Evolutionary conservation across 129 eudicot genomes (phyloP).

Genomic region (Kitagawia praeruptora): DNA sequence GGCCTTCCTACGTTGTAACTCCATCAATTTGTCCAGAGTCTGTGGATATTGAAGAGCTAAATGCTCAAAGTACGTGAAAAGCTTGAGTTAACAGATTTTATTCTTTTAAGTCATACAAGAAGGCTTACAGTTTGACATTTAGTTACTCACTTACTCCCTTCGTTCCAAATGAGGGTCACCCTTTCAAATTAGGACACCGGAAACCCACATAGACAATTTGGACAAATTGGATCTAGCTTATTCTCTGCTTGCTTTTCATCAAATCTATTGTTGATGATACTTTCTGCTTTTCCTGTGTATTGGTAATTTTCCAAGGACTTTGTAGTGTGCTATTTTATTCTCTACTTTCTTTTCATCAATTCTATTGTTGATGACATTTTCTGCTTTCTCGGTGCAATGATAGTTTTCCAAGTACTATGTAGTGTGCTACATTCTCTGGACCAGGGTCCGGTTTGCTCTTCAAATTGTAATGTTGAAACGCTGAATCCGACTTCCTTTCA

Average conservation of each 20-base stretch:
- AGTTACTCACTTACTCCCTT: too few species aligned
- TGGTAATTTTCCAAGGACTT: constrained; percentile 70
- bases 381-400: too few species aligned
- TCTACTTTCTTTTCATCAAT: too few species aligned
- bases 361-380: too few species aligned
- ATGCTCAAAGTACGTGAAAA: constrained; percentile 43
- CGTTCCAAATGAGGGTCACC: too few species aligned
- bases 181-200: neutral
- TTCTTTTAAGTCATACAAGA: neutral
- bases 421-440: constrained; percentile 53
- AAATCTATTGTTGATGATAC: neutral
- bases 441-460: constrained; percentile 77
- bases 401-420: too few species aligned
- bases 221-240: constrained; percentile 1
- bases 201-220: neutral
- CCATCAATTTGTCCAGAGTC: constrained; percentile 54
- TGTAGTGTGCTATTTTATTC: constrained; percentile 12
- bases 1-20: constrained; percentile 55
- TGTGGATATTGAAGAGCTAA: constrained; percentile 60
- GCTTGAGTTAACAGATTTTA: constrained; percentile 2
- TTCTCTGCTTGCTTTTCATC: neutral
- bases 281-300: constrained; percentile 8
- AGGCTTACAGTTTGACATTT: neutral
- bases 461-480: constrained; percentile 66
- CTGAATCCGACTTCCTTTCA: constrained; percentile 50